Base-by-base conservation (phyloP, 2,329 filamentous ascomycete genomes). In the Penicillium expansum region DNA sequence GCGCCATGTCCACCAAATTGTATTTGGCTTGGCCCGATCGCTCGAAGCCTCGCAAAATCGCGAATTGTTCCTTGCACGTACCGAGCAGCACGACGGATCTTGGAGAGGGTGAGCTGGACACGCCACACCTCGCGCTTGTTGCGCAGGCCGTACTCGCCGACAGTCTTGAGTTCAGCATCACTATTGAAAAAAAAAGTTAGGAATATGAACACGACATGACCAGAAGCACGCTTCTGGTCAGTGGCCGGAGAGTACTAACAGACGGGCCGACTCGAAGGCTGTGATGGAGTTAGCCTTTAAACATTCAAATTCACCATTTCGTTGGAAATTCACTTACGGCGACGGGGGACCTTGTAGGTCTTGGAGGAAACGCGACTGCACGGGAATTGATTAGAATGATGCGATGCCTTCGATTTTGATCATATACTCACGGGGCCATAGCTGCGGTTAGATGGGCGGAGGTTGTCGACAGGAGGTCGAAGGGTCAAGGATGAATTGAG, bases 121-220 rank as follows among this genome's bases (percentile, higher is more conserved):
- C 94, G 92, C 94, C 94, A 99, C 79, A 99, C 94, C 87, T 99
- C 94, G 86, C 94, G 93, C 92, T 99, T 99, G 87, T 99, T 99
- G 83, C 92, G 91, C 76, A 99, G 91, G 83, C 94, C 94, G 86
- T 95, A 99, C 86, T 99, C 94, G 83, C 94, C 94, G 76, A 99
- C 93, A 82, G 94, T 89, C 90, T 99, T 99, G 82, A 99, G 84
- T 86, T 99, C 94, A 77, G 92, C 91, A 86, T 99, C 94, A 85
- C 94, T 97, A 84, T n/a, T 77, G 65, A 57, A 65, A 75, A 74
- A n/a, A 84, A 90, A 86, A 89, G 89, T 90, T 82, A 83, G 79
- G 67, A 62, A 70, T 70, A 68, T 79, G 86, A 83, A 87, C 85
- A 85, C 90, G 93, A 96, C 92, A 79, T 97, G 84, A 92, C 87